Base-by-base conservation (phyloP, 495 filamentous ascomycete species). In the Tuber aestivum region DNA sequence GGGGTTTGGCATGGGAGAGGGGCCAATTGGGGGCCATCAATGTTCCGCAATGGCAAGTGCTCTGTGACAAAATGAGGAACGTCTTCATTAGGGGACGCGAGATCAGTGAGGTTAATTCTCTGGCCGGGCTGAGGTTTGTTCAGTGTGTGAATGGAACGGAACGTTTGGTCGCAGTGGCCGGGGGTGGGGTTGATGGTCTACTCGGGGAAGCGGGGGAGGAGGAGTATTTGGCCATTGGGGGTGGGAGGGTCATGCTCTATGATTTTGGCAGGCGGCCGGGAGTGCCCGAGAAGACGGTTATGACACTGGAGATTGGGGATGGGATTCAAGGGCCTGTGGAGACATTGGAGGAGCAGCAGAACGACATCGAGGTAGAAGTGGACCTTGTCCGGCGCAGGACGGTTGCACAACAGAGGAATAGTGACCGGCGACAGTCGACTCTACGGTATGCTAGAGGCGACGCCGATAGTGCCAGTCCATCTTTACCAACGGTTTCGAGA, bases 291-390 rank as follows among this genome's bases (percentile, higher is more conserved):
- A 83, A 85, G 27, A 83, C 82, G 3, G 87, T 91, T 76, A 80
- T 92, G 38, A 89, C 86, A 3, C 91, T 96, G 76, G 93, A 95
- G 83, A 89, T 95, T 73, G 93, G 93, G 5, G 89, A 90, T 69
- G 65, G 88, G 88, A 73, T 90, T 89, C 20, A 92, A 92, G 84
- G 85, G 89, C 81, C 80, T 9, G 78, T 81, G 41, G 81, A 83
- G 73, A 79, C 78, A 3, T 84, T 96, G 1, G 88, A 89, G 81
- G 93, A 96, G 79, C 91, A 92, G 76, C 87, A 91, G 73, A 88
- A 91, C 23, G 93, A 93, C 79, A 86, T 94, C 72, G 93, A 92
- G 76, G 89, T 90, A 3, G 93, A 95, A 82, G 92, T 96, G 37
- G 93, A 93, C 77, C 88, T 96, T 76, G 92, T 92, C 70, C 89